Percentiles rank a stretch among this genome's conserved stretches.
Conservation (phyloP, 768 basidiomycete genomes). For the Termitomyces sp. region DNA sequence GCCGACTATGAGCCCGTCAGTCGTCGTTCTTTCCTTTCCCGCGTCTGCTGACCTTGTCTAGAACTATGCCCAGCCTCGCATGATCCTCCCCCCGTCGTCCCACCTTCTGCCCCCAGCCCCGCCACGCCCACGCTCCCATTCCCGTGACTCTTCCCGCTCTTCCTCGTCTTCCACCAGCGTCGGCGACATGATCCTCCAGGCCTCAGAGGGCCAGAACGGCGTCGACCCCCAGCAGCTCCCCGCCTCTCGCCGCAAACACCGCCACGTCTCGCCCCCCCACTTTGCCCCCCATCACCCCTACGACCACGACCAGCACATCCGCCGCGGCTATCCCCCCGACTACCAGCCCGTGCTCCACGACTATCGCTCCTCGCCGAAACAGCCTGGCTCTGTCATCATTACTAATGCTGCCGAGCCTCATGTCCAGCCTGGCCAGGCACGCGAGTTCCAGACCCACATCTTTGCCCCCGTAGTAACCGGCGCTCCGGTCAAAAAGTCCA, state of each 20-base stretch:
- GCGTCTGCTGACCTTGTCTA: no score
- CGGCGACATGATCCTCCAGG: conserved; percentile 40
- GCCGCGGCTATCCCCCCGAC: conserved; percentile 1
- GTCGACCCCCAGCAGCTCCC: neutral
- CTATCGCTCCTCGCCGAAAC: conserved; percentile 5
- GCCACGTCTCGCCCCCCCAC: conserved; percentile 1
- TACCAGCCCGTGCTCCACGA: conserved; percentile 10
- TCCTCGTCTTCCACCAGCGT: conserved; percentile 32
- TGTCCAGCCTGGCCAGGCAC: conserved; percentile 23
- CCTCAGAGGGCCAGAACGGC: conserved; percentile 21
- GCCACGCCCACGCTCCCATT: conserved; percentile 7
- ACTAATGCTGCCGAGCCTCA: conserved; percentile 15
- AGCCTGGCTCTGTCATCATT: conserved; percentile 9
- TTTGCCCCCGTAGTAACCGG: conserved; percentile 72
- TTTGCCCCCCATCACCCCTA: conserved; percentile 2
- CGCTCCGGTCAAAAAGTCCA: conserved; percentile 63
- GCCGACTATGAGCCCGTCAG: conserved; percentile 10
- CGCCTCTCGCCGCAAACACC: neutral
- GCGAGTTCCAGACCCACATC: conserved; percentile 56
- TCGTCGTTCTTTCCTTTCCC: no score
- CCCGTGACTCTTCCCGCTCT: conserved; percentile 25
- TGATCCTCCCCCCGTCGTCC: conserved; percentile 15
- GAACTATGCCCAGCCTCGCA: conserved; percentile 10
- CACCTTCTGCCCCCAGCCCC: conserved; percentile 1
- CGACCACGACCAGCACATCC: conserved; percentile 6